A percentile compares a stretch with the other conserved stretches of the same genome.
Conservation (phyloP, 2,329 filamentous ascomycete genomes). For the Arthroderma sp. region DNA sequence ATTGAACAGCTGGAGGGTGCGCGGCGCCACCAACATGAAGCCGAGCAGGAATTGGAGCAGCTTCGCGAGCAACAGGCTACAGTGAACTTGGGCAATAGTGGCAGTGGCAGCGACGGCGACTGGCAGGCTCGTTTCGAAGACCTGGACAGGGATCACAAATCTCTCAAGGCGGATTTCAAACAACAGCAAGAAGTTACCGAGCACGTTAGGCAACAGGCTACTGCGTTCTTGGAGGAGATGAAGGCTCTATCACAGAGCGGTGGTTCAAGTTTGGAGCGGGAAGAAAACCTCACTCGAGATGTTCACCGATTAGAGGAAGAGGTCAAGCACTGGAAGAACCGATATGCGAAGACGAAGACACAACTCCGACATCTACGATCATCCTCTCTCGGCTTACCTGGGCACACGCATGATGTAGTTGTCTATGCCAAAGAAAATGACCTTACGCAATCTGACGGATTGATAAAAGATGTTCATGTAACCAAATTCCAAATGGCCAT, state of each 20-base stretch:
- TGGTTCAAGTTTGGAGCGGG: slow-evolving; percentile 63
- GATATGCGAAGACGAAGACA: slow-evolving; percentile 77
- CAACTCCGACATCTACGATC: slow-evolving; percentile 71
- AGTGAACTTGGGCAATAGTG: not conserved
- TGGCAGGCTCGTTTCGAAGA: slow-evolving; percentile 47
- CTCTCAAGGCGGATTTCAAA: slow-evolving; percentile 49
- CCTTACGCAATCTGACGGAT: slow-evolving; percentile 57
- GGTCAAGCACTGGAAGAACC: slow-evolving; percentile 77
- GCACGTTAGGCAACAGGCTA: slow-evolving; percentile 72
- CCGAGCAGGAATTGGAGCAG: slow-evolving; percentile 45
- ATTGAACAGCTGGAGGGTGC: slow-evolving; percentile 66
- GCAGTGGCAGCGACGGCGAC: slow-evolving; percentile 36
- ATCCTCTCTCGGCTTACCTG: slow-evolving; percentile 60
- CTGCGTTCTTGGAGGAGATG: slow-evolving; percentile 81
- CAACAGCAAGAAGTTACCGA: slow-evolving; percentile 75
- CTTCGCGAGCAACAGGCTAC: slow-evolving; percentile 2
- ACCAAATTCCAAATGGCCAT: slow-evolving; percentile 92
- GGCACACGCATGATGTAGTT: slow-evolving; percentile 27
- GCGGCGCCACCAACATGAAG: slow-evolving; percentile 52
- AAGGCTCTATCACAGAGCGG: slow-evolving; percentile 69
- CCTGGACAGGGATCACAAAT: slow-evolving; percentile 51
- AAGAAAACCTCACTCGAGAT: slow-evolving; percentile 62
- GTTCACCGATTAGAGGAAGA: slow-evolving; percentile 69
- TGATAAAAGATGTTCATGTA: slow-evolving; percentile 82
- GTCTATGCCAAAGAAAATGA: slow-evolving; percentile 55